Base-by-base conservation (phyloP, 2,329 filamentous ascomycete species). In the Didymella keratinophila region DNA sequence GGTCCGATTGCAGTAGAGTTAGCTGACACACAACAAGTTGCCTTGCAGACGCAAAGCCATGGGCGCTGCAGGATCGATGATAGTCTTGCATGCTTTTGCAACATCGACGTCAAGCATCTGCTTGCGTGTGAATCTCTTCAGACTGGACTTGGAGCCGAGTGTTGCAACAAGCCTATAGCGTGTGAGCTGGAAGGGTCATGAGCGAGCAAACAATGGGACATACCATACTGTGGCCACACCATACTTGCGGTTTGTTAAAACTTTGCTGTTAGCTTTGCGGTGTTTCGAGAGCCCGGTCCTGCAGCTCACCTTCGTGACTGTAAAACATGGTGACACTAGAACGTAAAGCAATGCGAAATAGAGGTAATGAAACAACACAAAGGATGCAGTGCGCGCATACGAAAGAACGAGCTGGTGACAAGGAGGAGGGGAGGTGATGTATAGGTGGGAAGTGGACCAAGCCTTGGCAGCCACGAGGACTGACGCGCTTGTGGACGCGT, bases 151-250 rank as follows among this genome's bases (percentile, higher is more conserved):
- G 4, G 86, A 83, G 18, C 93, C 93, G 2, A 96, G 85, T 0
- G 94, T 99, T 41, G 95, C 95, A 41, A 97, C 89, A 41, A 97
- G 87, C 94, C 94, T 97, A 62, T 39, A 50, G 41, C 36, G 54
- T 63, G 62, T 76, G 51, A 79, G 69, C 39, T n/a, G 10, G 4
- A 25, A 20, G 2, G 9, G 12, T n/a, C 14, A 25, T 43, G 41
- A 43, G 41, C 12, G 11, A 25, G 3, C 4, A 34, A 10, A 18
- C 21, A 12, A 12, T 2, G 4, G 20, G 7, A 71, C 85, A 71
- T 82, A 96, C 94, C 95, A 99, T 60, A 99, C 89, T 2, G 94
- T 99, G 14, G 94, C 90, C 56, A 99, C 91, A 55, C 95, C 95
- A 85, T 97, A 91, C 75, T 95, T 89, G 72, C 88, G 88, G 62